A percentile compares a stretch with the other conserved stretches of the same genome.
Evolutionary conservation across 306 rosid species (phyloP).

Genomic region (Hippophae tibetana): DNA sequence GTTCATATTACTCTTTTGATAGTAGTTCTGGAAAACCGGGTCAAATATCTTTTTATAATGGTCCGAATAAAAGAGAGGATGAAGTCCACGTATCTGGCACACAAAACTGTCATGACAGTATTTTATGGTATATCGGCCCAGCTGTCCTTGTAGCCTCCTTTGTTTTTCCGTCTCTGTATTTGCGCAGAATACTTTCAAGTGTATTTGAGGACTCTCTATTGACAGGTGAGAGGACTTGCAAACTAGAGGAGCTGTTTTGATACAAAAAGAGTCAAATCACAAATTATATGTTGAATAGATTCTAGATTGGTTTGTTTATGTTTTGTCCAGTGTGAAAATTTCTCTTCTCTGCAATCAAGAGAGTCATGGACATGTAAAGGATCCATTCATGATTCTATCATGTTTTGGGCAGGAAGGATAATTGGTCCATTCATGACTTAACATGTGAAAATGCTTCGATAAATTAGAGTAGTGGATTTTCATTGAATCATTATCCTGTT

Average conservation of each 20-base stretch:
- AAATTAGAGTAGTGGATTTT: too few species aligned
- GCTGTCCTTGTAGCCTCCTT: constrained; percentile 87
- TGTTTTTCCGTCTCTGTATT: constrained; percentile 83
- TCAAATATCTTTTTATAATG: constrained; percentile 64
- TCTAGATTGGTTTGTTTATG: constrained; percentile 8
- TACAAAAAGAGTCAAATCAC: background rate
- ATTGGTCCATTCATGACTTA: too few species aligned
- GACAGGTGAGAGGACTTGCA: constrained; percentile 52
- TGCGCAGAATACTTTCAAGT: constrained; percentile 65
- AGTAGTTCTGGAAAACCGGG: constrained; percentile 78
- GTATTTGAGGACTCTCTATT: constrained; percentile 90
- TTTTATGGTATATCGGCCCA: constrained; percentile 82
- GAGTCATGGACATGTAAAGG: background rate
- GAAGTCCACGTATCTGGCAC: constrained; percentile 28
- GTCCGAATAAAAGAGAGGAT: constrained; percentile 42
- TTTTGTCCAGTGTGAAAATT: constrained; percentile 9
- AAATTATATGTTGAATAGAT: constrained; percentile 5
- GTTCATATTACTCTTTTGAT: constrained; percentile 30
- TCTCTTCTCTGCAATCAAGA: background rate
- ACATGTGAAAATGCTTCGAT: too few species aligned
- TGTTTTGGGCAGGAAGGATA: too few species aligned
- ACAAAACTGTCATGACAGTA: constrained; percentile 39
- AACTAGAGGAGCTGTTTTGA: background rate
- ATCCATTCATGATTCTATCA: too few species aligned
- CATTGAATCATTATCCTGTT: too few species aligned